Conservation (phyloP, 179 eudicot genomes). For the Beta corolliflora region DNA sequence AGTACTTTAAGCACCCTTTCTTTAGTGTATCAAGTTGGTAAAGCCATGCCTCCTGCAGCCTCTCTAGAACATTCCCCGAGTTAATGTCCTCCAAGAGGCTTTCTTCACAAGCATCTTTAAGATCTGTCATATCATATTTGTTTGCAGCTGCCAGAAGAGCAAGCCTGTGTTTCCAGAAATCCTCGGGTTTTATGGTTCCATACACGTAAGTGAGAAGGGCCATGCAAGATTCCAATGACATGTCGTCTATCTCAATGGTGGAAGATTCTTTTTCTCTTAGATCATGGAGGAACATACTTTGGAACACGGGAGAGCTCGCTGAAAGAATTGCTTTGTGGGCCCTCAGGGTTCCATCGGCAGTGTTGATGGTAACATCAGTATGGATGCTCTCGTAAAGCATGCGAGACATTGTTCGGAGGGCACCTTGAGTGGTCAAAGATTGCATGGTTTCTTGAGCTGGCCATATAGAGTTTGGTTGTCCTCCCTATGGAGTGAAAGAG, state of each 20-base stretch:
- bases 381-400: slow-evolving; percentile 76
- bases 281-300: slow-evolving; percentile 79
- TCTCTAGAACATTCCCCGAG: slow-evolving; percentile 73
- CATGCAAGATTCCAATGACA: slow-evolving; percentile 74
- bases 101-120: slow-evolving; percentile 80
- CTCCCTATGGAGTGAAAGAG: slow-evolving; percentile 46
- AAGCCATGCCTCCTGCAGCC: slow-evolving; percentile 83
- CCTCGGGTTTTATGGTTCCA: slow-evolving; percentile 71
- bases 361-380: slow-evolving; percentile 74
- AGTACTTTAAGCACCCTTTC: slow-evolving; percentile 71
- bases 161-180: slow-evolving; percentile 82
- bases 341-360: slow-evolving; percentile 59
- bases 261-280: slow-evolving; percentile 79
- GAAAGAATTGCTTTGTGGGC: slow-evolving; percentile 89
- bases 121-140: slow-evolving; percentile 64
- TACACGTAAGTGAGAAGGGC: slow-evolving; percentile 77
- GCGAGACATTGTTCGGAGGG: slow-evolving; percentile 62
- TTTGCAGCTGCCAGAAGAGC: slow-evolving; percentile 76
- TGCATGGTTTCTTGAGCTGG: slow-evolving; percentile 59
- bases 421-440: slow-evolving; percentile 49
- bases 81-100: slow-evolving; percentile 84
- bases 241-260: slow-evolving; percentile 68
- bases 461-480: slow-evolving; percentile 70
- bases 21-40: slow-evolving; percentile 67
- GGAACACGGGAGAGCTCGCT: slow-evolving; percentile 81